Base-by-base conservation (phyloP, 768 basidiomycete species). In the Royoungia palumana region DNA sequence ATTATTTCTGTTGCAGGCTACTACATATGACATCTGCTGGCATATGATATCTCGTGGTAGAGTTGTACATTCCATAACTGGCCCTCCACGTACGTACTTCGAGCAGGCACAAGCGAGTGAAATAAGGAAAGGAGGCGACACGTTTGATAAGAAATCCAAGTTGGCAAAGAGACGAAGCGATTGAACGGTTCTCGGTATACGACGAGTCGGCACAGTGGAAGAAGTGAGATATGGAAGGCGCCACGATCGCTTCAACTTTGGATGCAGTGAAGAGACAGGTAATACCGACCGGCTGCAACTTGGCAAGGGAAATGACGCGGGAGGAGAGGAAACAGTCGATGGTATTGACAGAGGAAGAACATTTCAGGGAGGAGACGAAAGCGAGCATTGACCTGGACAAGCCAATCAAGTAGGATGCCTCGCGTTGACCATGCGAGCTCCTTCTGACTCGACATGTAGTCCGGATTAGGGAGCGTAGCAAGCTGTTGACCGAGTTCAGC, bases 371-470 rank as follows among this genome's bases (percentile, higher is more conserved):
- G 75, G 25, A 96, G 76, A 47, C 81, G 81, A 75, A 94, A 94
- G 55, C 85, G 85, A 42, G 78, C 77, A 65, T 96, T 94, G 14
- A 94, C 85, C 68, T 94, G 89, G 55, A 96, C 82, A 51, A 97
- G 76, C 93, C 93, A 96, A 74, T 95, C 94, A 54, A 89, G 82
- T 16, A 97, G 81, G 42, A 94, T 81, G 8, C 83, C 85, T 11
- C 93, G 87, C 82, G 93, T 91, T 42, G 82, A 81, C 92, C 92
- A 95, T 14, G 82, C 84, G 24, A 96, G 76, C 46, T 92, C 87
- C 49, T 80, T 79, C 67, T 97, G 93, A 51, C 68, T 76, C 12
- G 80, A 72, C 88, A 96, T 94, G 68, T 95, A 96, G 51, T 84
- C 76, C 1, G 88, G 79, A 52, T 87, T 83, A 2, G 94, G 90